These are phyloP conservation scores for Thymus quinquecostatus DNA, from an alignment of 257 asterid species.

Conservation along the genomic window DNA sequence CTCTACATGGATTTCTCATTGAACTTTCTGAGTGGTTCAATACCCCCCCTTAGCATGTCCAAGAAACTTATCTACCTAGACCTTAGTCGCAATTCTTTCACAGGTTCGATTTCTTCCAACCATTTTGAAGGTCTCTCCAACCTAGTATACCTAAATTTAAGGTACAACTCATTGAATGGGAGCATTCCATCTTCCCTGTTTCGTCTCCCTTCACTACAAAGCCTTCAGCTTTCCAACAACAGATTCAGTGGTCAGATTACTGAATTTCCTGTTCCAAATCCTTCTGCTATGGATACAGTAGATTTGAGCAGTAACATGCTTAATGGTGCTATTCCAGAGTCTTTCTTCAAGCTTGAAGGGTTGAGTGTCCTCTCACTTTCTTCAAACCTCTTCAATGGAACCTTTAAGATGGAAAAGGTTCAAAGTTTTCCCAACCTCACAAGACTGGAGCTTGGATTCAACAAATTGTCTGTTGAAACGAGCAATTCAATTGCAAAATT, in stretches of 20 bases:
- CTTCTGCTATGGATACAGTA: conserved; percentile 35
- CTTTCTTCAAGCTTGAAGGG: conserved; percentile 35
- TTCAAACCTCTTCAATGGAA: conserved; percentile 44
- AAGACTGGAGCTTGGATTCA: conserved; percentile 55
- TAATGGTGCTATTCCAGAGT: conserved; percentile 42
- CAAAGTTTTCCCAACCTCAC: conserved; percentile 41
- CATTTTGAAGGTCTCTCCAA: conserved; percentile 46
- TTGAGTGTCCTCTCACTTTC: conserved; percentile 43
- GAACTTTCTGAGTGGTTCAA: conserved; percentile 44
- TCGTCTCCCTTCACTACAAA: conserved; percentile 44
- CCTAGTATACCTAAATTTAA: conserved; percentile 38
- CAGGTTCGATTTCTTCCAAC: conserved; percentile 41
- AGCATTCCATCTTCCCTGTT: conserved; percentile 49
- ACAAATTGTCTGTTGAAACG: conserved; percentile 42
- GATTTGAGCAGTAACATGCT: conserved; percentile 48
- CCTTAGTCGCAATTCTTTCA: conserved; percentile 38
- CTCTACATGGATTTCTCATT: conserved; percentile 39
- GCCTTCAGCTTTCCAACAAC: conserved; percentile 44
- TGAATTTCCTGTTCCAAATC: conserved; percentile 29
- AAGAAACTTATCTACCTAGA: conserved; percentile 42
- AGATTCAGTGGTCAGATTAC: conserved; percentile 43
- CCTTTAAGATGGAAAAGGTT: conserved; percentile 31
- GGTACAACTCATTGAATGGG: conserved; percentile 44
- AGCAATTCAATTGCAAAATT: conserved; percentile 36
- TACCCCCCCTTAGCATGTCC: conserved; percentile 47